A percentile compares a stretch with the other conserved stretches of the same genome.
Evolutionary conservation across 371 early-diverging fungal species (phyloP).

Genomic region (Zopfochytrium polystomum): DNA sequence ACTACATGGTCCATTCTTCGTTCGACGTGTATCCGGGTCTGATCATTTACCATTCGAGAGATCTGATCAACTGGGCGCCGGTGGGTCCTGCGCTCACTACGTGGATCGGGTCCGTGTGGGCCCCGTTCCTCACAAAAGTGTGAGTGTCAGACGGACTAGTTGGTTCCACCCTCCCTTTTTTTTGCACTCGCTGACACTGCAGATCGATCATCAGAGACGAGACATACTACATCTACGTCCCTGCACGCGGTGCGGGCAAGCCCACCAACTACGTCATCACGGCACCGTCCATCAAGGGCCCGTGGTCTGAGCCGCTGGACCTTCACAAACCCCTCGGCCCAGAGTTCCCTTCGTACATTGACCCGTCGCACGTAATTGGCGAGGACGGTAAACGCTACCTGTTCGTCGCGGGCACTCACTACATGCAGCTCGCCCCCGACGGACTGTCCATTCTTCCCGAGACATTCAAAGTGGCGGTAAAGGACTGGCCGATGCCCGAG

Average conservation of each 20-base stretch:
- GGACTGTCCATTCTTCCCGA: neutral
- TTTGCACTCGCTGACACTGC: neutral
- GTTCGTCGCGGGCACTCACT: conserved; percentile 4
- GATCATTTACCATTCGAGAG: conserved; percentile 34
- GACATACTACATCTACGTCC: neutral
- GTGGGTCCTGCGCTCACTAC: conserved; percentile 13
- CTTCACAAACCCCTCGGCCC: conserved; percentile 1
- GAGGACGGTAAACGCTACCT: conserved; percentile 3
- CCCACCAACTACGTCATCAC: conserved; percentile 6
- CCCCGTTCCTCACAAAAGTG: conserved; percentile 3
- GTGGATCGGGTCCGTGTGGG: conserved; percentile 6
- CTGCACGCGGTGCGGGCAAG: neutral
- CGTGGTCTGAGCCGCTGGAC: neutral
- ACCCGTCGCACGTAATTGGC: conserved; percentile 4
- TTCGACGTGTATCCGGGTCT: conserved; percentile 42
- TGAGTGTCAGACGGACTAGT: too few relatives aligned
- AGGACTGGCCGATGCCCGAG: conserved; percentile 3
- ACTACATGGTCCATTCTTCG: conserved; percentile 40
- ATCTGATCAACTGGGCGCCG: conserved; percentile 26
- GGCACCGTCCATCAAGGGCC: neutral
- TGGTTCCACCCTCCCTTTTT: neutral
- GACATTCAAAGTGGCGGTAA: neutral
- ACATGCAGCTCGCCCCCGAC: conserved; percentile 2
- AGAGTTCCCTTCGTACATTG: conserved; percentile 2
- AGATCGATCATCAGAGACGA: neutral